Evolutionary conservation across 345 rosid genomes (phyloP).

Genomic region (Noccaea caerulescens): DNA sequence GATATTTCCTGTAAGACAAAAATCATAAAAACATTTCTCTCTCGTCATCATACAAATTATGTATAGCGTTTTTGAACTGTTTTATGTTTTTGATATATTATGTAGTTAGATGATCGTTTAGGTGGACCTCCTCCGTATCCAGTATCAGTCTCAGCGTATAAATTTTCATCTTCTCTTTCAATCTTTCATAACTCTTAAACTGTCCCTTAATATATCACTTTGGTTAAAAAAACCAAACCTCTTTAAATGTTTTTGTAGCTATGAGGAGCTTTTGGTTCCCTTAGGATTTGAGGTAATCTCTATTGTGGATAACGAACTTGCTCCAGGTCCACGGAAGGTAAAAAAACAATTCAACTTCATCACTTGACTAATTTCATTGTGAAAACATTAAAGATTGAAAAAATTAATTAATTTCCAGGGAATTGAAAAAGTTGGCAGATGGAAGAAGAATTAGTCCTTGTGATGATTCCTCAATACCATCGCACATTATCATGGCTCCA

Average conservation of each 20-base stretch:
- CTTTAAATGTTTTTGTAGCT: conserved; percentile 20
- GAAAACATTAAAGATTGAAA: not conserved
- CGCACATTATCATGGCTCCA: not conserved
- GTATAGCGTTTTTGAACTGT: not conserved
- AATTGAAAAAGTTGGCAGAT: conserved; percentile 78
- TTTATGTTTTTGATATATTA: not conserved
- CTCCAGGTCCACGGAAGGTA: conserved; percentile 64
- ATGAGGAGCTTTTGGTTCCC: conserved; percentile 36
- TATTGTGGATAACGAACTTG: conserved; percentile 36
- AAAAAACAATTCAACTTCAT: conserved; percentile 9
- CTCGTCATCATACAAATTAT: not conserved
- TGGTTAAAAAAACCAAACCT: conserved; percentile 4
- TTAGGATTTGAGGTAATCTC: conserved; percentile 35
- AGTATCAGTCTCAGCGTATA: conserved; percentile 53
- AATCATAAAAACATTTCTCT: not conserved
- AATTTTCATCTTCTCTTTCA: conserved; percentile 11
- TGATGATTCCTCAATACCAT: conserved; percentile 1
- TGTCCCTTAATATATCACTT: not conserved
- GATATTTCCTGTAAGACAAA: conserved; percentile 62
- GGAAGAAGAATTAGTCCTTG: conserved; percentile 53
- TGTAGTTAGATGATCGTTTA: conserved; percentile 24
- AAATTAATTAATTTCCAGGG: conserved; percentile 47
- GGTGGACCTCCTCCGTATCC: conserved; percentile 33
- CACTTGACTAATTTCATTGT: conserved; percentile 9
- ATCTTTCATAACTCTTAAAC: not conserved